phyloP scores from a whole-genome alignment of 2,329 filamentous ascomycete genomes.

The Aspergillus melleus region DNA sequence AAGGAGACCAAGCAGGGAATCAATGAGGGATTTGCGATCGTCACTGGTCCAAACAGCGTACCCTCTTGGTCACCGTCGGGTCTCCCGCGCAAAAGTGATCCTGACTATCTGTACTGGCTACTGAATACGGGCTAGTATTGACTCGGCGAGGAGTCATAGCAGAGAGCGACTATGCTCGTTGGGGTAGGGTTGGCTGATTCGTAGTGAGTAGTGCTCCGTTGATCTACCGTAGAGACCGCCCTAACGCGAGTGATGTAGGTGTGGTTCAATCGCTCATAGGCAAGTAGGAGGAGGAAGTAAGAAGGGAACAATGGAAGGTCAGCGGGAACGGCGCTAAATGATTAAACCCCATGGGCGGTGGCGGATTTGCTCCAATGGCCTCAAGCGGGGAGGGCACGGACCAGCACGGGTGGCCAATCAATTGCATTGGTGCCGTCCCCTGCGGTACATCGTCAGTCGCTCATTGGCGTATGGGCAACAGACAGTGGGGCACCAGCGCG shows the following conservation, averaged over 20 bases:
- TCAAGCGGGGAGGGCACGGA: slow-evolving; percentile 12
- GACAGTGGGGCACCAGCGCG: slow-evolving; percentile 4
- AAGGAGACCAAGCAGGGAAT: slow-evolving; percentile 5
- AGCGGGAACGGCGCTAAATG: slow-evolving; percentile 19
- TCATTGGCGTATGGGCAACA: slow-evolving; percentile 10
- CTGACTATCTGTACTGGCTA: no score
- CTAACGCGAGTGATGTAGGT: background rate
- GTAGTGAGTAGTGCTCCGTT: background rate
- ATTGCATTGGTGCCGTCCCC: slow-evolving; percentile 10
- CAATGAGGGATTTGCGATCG: background rate
- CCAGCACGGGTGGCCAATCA: slow-evolving; percentile 15
- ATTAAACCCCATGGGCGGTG: slow-evolving; percentile 11
- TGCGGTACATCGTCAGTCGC: background rate
- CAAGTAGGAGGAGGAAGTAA: background rate
- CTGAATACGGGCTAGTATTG: no score
- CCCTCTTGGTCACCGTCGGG: background rate
- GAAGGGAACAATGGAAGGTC: background rate
- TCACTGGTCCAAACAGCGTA: slow-evolving; percentile 1
- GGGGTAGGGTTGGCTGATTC: background rate
- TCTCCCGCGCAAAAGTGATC: background rate
- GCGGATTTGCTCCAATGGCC: slow-evolving; percentile 19
- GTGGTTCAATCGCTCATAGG: background rate
- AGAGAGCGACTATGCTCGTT: no score
- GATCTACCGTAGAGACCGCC: background rate
- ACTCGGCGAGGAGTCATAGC: no score